Evolutionary conservation across 2,329 filamentous ascomycete genomes (phyloP).

Genomic region (Zasmidium angulare): DNA sequence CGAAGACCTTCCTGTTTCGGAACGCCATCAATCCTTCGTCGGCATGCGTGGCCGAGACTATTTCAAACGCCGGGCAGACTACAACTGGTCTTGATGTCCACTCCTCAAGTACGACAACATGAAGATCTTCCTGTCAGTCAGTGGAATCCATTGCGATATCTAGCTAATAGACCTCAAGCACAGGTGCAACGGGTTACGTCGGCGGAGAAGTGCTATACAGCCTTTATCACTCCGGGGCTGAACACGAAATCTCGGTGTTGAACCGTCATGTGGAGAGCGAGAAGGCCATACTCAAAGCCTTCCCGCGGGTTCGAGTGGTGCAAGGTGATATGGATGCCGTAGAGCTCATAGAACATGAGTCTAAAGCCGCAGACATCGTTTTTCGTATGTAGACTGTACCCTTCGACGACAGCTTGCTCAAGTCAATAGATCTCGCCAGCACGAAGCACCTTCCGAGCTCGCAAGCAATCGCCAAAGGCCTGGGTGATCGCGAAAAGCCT

Average conservation of each 20-base stretch:
- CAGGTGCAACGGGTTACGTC: constrained; percentile 12
- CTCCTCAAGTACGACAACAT: neutral
- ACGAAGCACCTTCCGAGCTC: constrained; percentile 6
- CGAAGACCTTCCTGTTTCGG: neutral
- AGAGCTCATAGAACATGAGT: constrained; percentile 6
- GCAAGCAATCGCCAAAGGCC: constrained; percentile 2
- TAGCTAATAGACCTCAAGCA: neutral
- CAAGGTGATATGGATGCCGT: constrained; percentile 14
- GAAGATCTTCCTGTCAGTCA: constrained; percentile 5
- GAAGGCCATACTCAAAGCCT: constrained; percentile 7
- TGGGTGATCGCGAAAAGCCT: neutral
- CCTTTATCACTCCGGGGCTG: neutral
- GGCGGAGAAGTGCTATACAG: constrained; percentile 9
- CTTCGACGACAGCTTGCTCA: neutral
- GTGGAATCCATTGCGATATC: neutral
- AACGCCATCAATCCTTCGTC: neutral
- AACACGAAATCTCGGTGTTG: neutral
- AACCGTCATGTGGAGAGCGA: constrained; percentile 9
- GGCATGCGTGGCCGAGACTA: neutral
- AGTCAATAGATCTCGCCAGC: constrained; percentile 6
- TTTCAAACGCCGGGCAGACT: neutral
- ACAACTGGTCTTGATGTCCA: too few species aligned
- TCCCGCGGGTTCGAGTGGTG: constrained; percentile 8
- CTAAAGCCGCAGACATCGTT: constrained; percentile 11
- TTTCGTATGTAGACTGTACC: neutral